Evolutionary conservation across 768 basidiomycete species (phyloP).

Genomic region (Rubroboletus pulcherrimus): DNA sequence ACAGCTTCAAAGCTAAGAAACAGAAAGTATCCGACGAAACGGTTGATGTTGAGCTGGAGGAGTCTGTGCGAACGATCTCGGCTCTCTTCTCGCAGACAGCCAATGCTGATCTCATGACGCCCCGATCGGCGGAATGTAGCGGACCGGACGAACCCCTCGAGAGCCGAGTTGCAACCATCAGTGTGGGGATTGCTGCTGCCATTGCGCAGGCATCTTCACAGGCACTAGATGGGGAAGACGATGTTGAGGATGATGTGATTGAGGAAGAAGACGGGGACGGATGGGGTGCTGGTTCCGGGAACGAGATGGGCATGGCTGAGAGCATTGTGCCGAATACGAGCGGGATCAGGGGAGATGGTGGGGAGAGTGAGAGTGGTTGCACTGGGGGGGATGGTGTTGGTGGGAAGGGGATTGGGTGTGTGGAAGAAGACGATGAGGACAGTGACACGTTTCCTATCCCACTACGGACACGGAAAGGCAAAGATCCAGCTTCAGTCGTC

Average conservation of each 20-base stretch:
- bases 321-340: constrained; percentile 59
- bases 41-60: constrained; percentile 59
- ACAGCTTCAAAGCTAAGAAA: constrained; percentile 75
- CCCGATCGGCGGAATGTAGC: constrained; percentile 30
- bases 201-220: constrained; percentile 71
- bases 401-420: constrained; percentile 18
- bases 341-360: constrained; percentile 48
- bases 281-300: constrained; percentile 44
- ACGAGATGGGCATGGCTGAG: constrained; percentile 47
- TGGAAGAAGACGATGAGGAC: constrained; percentile 66
- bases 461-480: constrained; percentile 63
- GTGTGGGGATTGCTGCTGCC: constrained; percentile 75
- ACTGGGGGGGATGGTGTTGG: constrained; percentile 5
- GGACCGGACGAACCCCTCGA: constrained; percentile 46
- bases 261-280: constrained; percentile 40
- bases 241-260: constrained; percentile 35
- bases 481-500: constrained; percentile 42
- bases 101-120: constrained; percentile 30
- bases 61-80: constrained; percentile 72
- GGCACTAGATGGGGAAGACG: constrained; percentile 56
- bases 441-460: constrained; percentile 67
- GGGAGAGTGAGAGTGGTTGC: constrained; percentile 24
- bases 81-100: constrained; percentile 57
- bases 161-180: constrained; percentile 69
- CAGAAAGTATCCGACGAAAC: constrained; percentile 48